Conservation (phyloP, 371 early-diverging fungal genomes). For the Mortierella polycephala region DNA sequence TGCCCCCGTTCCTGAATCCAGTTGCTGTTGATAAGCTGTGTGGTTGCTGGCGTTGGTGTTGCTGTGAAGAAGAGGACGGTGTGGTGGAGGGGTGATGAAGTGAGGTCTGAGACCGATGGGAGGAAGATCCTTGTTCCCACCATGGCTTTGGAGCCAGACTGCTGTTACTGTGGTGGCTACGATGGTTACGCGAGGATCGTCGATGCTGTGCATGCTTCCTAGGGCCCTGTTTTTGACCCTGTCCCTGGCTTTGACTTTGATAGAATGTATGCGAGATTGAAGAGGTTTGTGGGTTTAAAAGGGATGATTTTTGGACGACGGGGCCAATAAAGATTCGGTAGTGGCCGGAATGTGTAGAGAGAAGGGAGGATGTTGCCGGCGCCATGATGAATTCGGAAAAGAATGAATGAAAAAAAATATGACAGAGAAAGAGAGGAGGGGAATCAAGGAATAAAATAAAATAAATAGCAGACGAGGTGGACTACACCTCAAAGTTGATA, state of each 20-base stretch:
- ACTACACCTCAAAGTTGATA: no score
- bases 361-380: conserved; percentile 14
- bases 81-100: background rate
- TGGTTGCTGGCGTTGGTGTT: background rate
- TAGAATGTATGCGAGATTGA: background rate
- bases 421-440: background rate
- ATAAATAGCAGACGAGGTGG: no score
- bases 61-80: background rate
- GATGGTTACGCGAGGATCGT: background rate
- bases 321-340: conserved; percentile 52
- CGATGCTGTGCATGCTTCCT: no score
- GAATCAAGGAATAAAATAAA: no score
- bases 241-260: background rate
- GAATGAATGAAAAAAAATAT: background rate
- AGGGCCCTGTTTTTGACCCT: background rate
- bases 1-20: background rate
- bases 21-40: conserved; percentile 5
- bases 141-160: conserved; percentile 37
- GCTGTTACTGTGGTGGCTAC: background rate
- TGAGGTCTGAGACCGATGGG: conserved; percentile 22
- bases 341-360: conserved; percentile 50
- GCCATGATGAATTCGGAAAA: background rate
- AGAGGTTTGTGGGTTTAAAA: background rate
- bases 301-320: conserved; percentile 26
- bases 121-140: conserved; percentile 43